Evolutionary conservation across 2,329 filamentous ascomycete genomes (phyloP).

Genomic region (Penicillium sp.): DNA sequence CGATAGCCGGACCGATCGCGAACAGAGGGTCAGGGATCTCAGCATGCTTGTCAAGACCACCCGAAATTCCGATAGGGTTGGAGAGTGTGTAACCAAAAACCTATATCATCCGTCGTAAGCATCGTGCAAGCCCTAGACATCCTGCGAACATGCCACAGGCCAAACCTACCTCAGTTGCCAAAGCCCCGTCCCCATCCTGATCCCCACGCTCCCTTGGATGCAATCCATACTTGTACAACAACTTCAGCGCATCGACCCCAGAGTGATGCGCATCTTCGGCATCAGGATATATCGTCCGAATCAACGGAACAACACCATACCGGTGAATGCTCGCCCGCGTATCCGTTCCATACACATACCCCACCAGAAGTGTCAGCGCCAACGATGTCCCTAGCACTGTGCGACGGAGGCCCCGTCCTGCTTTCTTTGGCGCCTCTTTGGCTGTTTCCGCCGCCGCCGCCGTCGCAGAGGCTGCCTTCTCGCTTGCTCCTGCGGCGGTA

Average conservation of each 20-base stretch:
- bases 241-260: conserved; percentile 72
- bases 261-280: conserved; percentile 87
- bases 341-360: conserved; percentile 75
- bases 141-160: background rate
- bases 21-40: conserved; percentile 86
- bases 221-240: conserved; percentile 73
- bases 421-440: conserved; percentile 37
- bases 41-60: conserved; percentile 91
- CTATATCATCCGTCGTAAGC: conserved; percentile 25
- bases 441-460: conserved; percentile 22
- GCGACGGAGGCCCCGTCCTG: conserved; percentile 34
- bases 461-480: background rate
- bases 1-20: conserved; percentile 80
- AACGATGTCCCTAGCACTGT: conserved; percentile 56
- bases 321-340: conserved; percentile 73
- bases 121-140: background rate
- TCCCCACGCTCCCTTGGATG: conserved; percentile 82
- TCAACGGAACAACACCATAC: conserved; percentile 62
- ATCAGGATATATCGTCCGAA: conserved; percentile 49
- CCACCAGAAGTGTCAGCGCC: conserved; percentile 52
- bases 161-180: conserved; percentile 55
- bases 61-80: conserved; percentile 94
- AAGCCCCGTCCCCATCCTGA: conserved; percentile 57
- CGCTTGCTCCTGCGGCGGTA: background rate
- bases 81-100: conserved; percentile 78